These are phyloP conservation scores for Paspalum vaginatum DNA, from an alignment of 176 grass and related monocot species.

Conservation along the genomic window DNA sequence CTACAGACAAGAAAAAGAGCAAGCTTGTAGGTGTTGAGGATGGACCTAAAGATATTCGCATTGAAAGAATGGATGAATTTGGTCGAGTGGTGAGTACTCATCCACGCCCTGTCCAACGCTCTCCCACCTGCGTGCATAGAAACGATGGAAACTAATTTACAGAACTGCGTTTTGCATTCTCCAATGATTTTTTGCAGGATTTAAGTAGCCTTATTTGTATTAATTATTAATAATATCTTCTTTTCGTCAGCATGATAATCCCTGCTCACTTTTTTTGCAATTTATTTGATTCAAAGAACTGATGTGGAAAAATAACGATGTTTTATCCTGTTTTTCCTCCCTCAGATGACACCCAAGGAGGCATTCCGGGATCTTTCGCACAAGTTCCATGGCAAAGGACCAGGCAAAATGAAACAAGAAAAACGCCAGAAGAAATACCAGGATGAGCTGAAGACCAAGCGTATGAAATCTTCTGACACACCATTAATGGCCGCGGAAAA, in stretches of 20 bases:
- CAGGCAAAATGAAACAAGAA: conserved; percentile 46
- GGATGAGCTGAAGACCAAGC: conserved; percentile 41
- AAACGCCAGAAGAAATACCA: conserved; percentile 25
- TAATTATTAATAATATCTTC: background rate
- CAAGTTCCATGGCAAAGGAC: conserved; percentile 95
- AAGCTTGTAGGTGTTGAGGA: conserved; percentile 77
- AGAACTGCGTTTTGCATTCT: conserved; percentile 12
- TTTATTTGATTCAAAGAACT: conserved; percentile 2
- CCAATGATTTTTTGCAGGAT: background rate
- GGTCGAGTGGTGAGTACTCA: conserved; percentile 76
- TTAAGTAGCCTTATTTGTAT: conserved; percentile 17
- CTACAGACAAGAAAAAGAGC: conserved; percentile 92
- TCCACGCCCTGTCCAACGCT: background rate
- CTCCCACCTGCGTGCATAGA: background rate
- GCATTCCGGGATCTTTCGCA: conserved; percentile 85
- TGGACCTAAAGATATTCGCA: conserved; percentile 85
- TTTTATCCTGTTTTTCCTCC: conserved; percentile 18
- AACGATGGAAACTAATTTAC: background rate
- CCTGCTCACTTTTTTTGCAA: background rate
- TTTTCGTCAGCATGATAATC: background rate
- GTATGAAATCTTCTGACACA: conserved; percentile 81
- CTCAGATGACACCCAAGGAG: conserved; percentile 89
- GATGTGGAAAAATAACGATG: conserved; percentile 10
- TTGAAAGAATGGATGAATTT: conserved; percentile 88
- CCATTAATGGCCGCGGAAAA: conserved; percentile 78